phyloP scores from a whole-genome alignment of 768 basidiomycete genomes.

The Suillus subluteus region DNA sequence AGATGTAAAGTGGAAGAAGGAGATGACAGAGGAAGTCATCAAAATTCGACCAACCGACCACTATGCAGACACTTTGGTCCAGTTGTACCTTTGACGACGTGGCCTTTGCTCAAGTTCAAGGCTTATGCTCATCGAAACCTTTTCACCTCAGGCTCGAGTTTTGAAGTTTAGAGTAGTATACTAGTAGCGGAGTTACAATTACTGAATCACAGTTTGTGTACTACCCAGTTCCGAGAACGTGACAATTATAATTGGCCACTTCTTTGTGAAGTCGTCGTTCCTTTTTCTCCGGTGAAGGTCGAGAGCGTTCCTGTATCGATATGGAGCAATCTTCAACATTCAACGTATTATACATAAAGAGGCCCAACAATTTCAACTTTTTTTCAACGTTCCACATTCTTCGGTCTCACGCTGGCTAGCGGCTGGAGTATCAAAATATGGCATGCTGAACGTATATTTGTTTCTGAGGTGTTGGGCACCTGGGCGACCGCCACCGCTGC shows the following conservation, averaged over 20 bases:
- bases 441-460: too few relatives aligned
- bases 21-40: slow-evolving; percentile 3
- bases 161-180: not conserved
- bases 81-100: not conserved
- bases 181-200: not conserved
- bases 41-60: not conserved
- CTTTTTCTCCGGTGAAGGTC: not conserved
- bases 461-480: not conserved
- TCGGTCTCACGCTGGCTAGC: not conserved
- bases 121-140: not conserved
- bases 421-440: not conserved
- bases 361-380: too few relatives aligned
- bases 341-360: too few relatives aligned
- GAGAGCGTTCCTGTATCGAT: not conserved
- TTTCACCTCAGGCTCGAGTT: not conserved
- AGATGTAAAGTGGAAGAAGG: slow-evolving; percentile 12
- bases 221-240: too few relatives aligned
- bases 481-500: not conserved
- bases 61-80: not conserved
- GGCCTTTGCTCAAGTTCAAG: not conserved
- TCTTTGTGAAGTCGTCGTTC: not conserved
- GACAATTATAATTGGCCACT: too few relatives aligned
- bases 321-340: too few relatives aligned
- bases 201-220: not conserved
- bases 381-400: not conserved